These are phyloP conservation scores for Phytopythium montanum DNA, from an alignment of 352 stramenopile genomes.

Conservation along the genomic window DNA sequence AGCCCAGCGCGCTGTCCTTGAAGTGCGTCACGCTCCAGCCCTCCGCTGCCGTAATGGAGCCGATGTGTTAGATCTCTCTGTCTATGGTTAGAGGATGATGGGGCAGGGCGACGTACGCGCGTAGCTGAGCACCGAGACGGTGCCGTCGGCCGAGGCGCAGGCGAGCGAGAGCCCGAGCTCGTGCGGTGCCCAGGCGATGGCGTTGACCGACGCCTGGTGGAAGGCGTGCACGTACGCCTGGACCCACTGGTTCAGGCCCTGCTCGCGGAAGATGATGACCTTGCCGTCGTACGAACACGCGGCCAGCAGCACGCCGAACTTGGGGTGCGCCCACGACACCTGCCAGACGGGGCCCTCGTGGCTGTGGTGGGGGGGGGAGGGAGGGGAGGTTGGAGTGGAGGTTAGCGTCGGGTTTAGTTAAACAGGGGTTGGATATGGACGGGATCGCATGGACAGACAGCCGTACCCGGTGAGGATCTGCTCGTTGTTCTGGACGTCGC, in stretches of 20 bases:
- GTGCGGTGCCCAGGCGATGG: slow-evolving; percentile 95
- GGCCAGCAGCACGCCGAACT: slow-evolving; percentile 94
- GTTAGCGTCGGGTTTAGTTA: too few relatives aligned
- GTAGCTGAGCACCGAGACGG: slow-evolving; percentile 89
- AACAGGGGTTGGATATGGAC: too few relatives aligned
- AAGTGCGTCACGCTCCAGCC: slow-evolving; percentile 93
- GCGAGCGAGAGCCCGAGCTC: slow-evolving; percentile 95
- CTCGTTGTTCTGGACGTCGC: slow-evolving; percentile 89
- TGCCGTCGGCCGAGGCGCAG: slow-evolving; percentile 95
- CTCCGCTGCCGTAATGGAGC: too few relatives aligned
- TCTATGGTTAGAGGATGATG: too few relatives aligned
- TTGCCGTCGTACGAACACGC: slow-evolving; percentile 98
- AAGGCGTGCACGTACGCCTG: slow-evolving; percentile 90
- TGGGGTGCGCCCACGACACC: slow-evolving; percentile 98
- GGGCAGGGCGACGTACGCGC: slow-evolving; percentile 34
- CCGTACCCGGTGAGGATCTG: slow-evolving; percentile 78
- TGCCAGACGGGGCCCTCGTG: slow-evolving; percentile 98
- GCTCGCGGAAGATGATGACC: slow-evolving; percentile 96
- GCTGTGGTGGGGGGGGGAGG: too few relatives aligned
- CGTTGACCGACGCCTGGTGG: slow-evolving; percentile 92
- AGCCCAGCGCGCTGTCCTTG: slow-evolving; percentile 93
- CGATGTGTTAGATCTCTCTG: too few relatives aligned
- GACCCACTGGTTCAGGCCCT: slow-evolving; percentile 92
- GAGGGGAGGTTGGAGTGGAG: too few relatives aligned
- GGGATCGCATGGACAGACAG: too few relatives aligned